Base-by-base conservation (phyloP, 2,329 filamentous ascomycete species). In the Rugonectria rugulosa region DNA sequence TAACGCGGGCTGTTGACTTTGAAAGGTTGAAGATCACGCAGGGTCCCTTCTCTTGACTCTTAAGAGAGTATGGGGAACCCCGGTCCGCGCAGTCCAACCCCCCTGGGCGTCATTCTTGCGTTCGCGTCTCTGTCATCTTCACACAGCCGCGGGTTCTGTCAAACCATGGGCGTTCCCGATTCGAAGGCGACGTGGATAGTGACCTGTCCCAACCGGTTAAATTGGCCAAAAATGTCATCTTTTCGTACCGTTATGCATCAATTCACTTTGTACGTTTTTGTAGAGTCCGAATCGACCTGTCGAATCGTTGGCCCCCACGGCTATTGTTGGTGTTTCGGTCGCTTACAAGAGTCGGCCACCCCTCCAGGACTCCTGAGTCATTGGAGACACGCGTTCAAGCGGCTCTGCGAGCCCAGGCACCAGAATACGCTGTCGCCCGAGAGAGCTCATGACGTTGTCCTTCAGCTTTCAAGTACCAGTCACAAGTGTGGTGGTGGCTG, bases 41-140 rank as follows among this genome's bases (percentile, higher is more conserved):
- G 49, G 43, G 44, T 54, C 50, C n/a, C n/a, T 44, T 38, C 26
- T 32, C 40, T n/a, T n/a, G n/a, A 14, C 29, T 9, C 5, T 11
- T 11, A 31, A 21, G 27, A 38, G 47, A 44, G 23, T 55, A 62
- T 62, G 57, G 53, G 50, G 53, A 42, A 62, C 49, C 57, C 53
- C 47, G 51, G 52, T 36, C 31, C 32, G n/a, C n/a, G n/a, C n/a
- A n/a, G n/a, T n/a, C n/a, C n/a, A n/a, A n/a, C n/a, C n/a, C n/a
- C n/a, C n/a, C n/a, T n/a, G n/a, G n/a, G n/a, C n/a, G n/a, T n/a
- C n/a, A n/a, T n/a, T n/a, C 24, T 20, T 20, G 29, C 34, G 19
- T 26, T 31, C 15, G 12, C 26, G 11, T 7, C 6, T 14, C 21
- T 40, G 6, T 40, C 3, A 40, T 40, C 20, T 23, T 40, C 40